phyloP scores from a whole-genome alignment of 2,329 filamentous ascomycete species.

The Diaporthe sp. region DNA sequence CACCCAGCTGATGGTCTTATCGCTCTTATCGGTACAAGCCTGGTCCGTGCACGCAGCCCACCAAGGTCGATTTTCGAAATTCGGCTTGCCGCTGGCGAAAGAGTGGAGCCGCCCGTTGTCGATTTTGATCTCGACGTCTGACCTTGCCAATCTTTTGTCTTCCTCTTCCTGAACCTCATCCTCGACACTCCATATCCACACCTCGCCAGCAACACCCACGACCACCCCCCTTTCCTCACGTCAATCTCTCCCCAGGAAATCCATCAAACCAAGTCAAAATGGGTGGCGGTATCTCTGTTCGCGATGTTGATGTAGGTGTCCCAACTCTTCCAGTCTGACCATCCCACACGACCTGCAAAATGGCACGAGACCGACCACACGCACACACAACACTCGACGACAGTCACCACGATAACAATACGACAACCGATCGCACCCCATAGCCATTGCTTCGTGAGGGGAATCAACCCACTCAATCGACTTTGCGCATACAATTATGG shows the following conservation, averaged over 20 bases:
- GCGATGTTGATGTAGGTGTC: constrained; percentile 84
- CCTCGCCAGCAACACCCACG: constrained; percentile 36
- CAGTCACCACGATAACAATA: not conserved
- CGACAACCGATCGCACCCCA: constrained; percentile 28
- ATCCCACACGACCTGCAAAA: constrained; percentile 36
- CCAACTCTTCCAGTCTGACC: constrained; percentile 43
- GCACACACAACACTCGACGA: not conserved
- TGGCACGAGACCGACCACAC: not conserved
- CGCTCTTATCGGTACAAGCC: not conserved
- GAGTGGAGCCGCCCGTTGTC: not conserved
- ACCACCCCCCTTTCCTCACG: constrained; percentile 54
- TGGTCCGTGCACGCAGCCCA: not conserved
- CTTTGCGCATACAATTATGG: constrained; percentile 30
- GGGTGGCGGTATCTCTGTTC: constrained; percentile 82
- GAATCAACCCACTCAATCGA: constrained; percentile 3
- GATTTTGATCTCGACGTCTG: constrained; percentile 11
- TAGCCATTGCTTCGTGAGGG: constrained; percentile 25
- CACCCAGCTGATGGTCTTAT: not conserved
- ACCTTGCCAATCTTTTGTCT: not conserved
- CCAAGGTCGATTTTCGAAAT: constrained; percentile 17
- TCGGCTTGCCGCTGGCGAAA: not conserved
- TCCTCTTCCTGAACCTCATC: not conserved
- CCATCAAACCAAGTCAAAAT: constrained; percentile 62
- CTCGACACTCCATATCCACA: constrained; percentile 37
- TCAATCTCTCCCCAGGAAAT: constrained; percentile 43